Evolutionary conservation across 345 rosid genomes (phyloP), one percentile per base, ranked within the genome.

Genomic region (Heritiera fomes): DNA sequence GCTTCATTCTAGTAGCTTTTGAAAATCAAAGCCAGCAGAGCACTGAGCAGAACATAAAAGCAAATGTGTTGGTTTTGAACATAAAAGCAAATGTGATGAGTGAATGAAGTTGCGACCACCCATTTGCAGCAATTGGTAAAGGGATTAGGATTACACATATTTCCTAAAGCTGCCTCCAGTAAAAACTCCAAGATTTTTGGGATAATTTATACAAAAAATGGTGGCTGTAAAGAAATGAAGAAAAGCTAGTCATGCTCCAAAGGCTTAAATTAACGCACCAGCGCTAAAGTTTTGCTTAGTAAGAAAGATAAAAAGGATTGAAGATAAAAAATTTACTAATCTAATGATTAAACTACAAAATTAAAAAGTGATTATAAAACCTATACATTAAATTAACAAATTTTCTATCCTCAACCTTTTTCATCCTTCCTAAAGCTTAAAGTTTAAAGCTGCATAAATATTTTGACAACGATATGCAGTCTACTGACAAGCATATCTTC

Each of bases 121-220:
- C 66, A 1, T 28, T 61, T 61, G 6, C 28, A 10, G 6, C 32
- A 20, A 60, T 3, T 11, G 40, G 2, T 12, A 4, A 61, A 61
- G 66, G 41, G 1, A 28, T 23, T 60, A 10, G 15, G 15, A 28
- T 28, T 60, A 7, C 11, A 59, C 9, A n/a, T 58, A 56, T n/a
- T 52, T 13, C 9, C 4, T 61, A 61, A 8, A 28, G 38, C 65
- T 10, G 10, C 7, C 4, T 23, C 38, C 65, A 23, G 38, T 28
- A 14, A 62, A 59, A 45, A 30, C 70, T 49, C 81, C 59, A 61
- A 23, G 20, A 38, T 14, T 50, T 76, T 71, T 20, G 87, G 83
- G 69, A 66, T 63, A 43, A 43, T 15, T 47, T 73, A 67, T 53
- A 56, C 12, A 59, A 67, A 62, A 4, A 23, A 55, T 61, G n/a